phyloP scores from a whole-genome alignment of 1,139 yeast species.

The Yamadazyma mexicana region DNA sequence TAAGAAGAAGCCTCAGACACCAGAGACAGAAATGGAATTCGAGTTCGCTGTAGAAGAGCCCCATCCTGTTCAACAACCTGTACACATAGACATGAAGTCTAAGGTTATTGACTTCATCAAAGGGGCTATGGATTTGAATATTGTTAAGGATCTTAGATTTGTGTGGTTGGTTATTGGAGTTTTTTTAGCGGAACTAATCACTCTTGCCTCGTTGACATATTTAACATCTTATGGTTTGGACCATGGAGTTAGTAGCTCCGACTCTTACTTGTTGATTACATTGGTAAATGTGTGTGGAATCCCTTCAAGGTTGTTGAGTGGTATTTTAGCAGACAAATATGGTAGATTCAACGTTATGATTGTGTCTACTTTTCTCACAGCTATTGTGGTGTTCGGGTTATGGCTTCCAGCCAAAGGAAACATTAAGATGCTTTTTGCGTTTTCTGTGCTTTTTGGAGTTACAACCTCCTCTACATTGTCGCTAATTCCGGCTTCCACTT shows the following conservation, averaged over 20 bases:
- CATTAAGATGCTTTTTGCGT: conserved; percentile 20
- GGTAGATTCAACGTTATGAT: conserved; percentile 58
- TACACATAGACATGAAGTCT: background rate
- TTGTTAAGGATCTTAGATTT: conserved; percentile 42
- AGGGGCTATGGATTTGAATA: conserved; percentile 38
- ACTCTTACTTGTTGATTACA: conserved; percentile 47
- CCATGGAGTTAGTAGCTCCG: conserved; percentile 37
- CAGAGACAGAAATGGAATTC: background rate
- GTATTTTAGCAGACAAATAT: conserved; percentile 46
- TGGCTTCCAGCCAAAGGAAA: conserved; percentile 44
- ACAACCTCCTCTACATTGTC: conserved; percentile 31
- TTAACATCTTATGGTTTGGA: conserved; percentile 51
- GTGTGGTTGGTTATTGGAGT: conserved; percentile 42
- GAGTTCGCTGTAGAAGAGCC: background rate
- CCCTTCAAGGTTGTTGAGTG: conserved; percentile 48
- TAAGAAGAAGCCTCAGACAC: background rate
- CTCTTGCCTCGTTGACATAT: conserved; percentile 52
- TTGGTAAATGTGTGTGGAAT: conserved; percentile 48
- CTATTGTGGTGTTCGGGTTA: conserved; percentile 40
- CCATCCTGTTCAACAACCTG: background rate
- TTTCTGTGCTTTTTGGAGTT: conserved; percentile 29
- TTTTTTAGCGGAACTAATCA: conserved; percentile 47
- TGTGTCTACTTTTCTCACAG: conserved; percentile 34
- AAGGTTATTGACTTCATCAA: conserved; percentile 19
- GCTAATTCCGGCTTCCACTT: conserved; percentile 44